phyloP scores from a whole-genome alignment of 108 stramenopile species.

The Bacterosira constricta region DNA sequence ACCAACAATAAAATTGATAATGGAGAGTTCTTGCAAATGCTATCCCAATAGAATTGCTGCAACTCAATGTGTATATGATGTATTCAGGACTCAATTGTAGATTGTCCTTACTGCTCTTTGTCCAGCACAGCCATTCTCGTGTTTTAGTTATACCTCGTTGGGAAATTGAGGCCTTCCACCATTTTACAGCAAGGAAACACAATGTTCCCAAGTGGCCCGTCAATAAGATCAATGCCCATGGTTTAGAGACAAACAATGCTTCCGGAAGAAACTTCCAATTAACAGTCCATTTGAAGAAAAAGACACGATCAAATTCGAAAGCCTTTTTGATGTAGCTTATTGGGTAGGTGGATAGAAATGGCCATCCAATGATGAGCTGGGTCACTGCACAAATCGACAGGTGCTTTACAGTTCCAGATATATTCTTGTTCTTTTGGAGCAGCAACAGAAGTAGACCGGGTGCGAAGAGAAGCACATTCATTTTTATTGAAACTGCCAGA shows the following conservation, averaged over 20 bases:
- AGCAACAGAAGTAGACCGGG: constrained; percentile 91
- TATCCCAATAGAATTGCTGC: constrained; percentile 95
- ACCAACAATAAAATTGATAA: constrained; percentile 99
- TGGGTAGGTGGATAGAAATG: constrained; percentile 90
- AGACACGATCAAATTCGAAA: constrained; percentile 97
- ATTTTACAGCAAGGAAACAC: constrained; percentile 60
- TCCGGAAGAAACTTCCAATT: constrained; percentile 96
- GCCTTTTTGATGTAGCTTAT: constrained; percentile 90
- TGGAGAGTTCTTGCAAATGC: constrained; percentile 94
- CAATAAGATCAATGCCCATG: constrained; percentile 67
- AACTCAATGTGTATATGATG: constrained; percentile 77
- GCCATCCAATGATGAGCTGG: constrained; percentile 90
- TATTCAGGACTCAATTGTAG: constrained; percentile 56
- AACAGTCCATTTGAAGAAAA: constrained; percentile 96
- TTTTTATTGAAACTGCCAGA: constrained; percentile 94
- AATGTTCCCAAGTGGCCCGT: constrained; percentile 60
- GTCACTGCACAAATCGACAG: constrained; percentile 71
- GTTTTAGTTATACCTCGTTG: constrained; percentile 28
- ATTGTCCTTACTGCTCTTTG: constrained; percentile 6
- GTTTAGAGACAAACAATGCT: constrained; percentile 80
- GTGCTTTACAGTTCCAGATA: constrained; percentile 45
- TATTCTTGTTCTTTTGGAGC: constrained; percentile 63
- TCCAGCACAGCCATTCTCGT: constrained; percentile 32
- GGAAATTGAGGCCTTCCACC: constrained; percentile 47
- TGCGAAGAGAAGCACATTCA: constrained; percentile 96